Evolutionary conservation across 129 eudicot species (phyloP).

Genomic region (Daucus carota): DNA sequence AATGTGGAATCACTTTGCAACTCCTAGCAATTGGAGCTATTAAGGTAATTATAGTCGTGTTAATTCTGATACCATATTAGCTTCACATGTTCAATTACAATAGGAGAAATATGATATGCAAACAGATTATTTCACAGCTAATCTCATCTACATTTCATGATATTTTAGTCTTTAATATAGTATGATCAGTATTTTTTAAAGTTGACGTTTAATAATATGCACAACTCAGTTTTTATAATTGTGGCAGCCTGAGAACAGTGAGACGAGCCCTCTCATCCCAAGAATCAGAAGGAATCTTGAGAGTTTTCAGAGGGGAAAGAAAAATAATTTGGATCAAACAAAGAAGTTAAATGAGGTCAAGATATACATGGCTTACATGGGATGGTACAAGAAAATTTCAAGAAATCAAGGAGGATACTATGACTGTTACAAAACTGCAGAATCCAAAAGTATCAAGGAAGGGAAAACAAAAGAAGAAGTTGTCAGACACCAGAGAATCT

Average conservation of each 20-base stretch:
- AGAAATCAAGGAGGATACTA: constrained; percentile 30
- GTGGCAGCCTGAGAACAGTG: constrained; percentile 3
- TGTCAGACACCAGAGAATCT: constrained; percentile 1
- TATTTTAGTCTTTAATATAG: too few species aligned
- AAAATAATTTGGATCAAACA: constrained; percentile 11
- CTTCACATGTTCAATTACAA: neutral
- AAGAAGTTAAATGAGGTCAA: constrained; percentile 36
- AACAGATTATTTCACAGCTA: neutral
- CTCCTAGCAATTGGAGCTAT: constrained; percentile 26
- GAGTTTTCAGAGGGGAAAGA: neutral
- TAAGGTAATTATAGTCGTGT: neutral
- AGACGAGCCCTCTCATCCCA: constrained; percentile 12
- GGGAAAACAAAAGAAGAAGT: constrained; percentile 6
- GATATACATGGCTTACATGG: constrained; percentile 33
- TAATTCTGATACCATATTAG: neutral
- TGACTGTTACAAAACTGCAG: constrained; percentile 21
- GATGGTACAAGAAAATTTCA: constrained; percentile 38
- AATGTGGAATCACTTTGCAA: constrained; percentile 28
- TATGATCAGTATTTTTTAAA: neutral
- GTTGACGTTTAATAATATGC: neutral
- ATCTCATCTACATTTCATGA: neutral
- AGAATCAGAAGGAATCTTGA: constrained; percentile 7
- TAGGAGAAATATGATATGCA: neutral
- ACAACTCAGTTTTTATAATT: neutral
- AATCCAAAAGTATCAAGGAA: constrained; percentile 5